Conservation (phyloP, 2,329 filamentous ascomycete genomes). For the Thelonectria discophora region DNA sequence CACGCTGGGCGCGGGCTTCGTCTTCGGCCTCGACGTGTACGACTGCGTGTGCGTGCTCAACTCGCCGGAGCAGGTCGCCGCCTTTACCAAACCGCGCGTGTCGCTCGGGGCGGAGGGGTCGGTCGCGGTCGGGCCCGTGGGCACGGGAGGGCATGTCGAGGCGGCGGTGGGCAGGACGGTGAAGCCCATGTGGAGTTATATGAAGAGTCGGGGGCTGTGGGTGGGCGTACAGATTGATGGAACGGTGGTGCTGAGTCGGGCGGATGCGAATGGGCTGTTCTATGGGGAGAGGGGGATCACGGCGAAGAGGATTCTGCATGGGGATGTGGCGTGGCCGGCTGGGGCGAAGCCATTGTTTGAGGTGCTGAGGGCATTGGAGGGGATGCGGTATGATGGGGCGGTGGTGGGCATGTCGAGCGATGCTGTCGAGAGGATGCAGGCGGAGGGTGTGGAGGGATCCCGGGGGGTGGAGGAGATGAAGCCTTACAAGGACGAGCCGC, state of each 20-base stretch:
- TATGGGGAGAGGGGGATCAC: slow-evolving; percentile 67
- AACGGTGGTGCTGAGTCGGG: slow-evolving; percentile 78
- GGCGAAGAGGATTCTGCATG: slow-evolving; percentile 48
- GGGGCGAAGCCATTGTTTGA: slow-evolving; percentile 51
- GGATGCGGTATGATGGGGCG: slow-evolving; percentile 40
- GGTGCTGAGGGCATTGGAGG: slow-evolving; percentile 52
- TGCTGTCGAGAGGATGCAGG: slow-evolving; percentile 46
- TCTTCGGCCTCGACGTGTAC: slow-evolving; percentile 78
- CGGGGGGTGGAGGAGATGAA: background rate
- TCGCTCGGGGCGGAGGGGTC: slow-evolving; percentile 77
- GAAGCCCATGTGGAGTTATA: slow-evolving; percentile 80
- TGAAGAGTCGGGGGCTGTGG: slow-evolving; percentile 83
- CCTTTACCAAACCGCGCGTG: slow-evolving; percentile 72
- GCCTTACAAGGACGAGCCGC: slow-evolving; percentile 27
- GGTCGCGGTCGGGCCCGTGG: slow-evolving; percentile 66
- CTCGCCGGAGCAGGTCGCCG: slow-evolving; percentile 70
- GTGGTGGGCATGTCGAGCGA: slow-evolving; percentile 39
- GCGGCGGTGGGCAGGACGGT: slow-evolving; percentile 44
- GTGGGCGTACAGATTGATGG: slow-evolving; percentile 83
- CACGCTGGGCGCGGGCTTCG: slow-evolving; percentile 74
- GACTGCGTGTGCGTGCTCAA: slow-evolving; percentile 82
- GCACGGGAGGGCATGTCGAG: slow-evolving; percentile 69
- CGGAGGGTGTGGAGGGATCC: slow-evolving; percentile 4
- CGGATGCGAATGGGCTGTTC: slow-evolving; percentile 81
- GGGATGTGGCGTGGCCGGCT: slow-evolving; percentile 52